phyloP scores from a whole-genome alignment of 1,284 basidiomycete species.

The Wallemia ichthyophaga region DNA sequence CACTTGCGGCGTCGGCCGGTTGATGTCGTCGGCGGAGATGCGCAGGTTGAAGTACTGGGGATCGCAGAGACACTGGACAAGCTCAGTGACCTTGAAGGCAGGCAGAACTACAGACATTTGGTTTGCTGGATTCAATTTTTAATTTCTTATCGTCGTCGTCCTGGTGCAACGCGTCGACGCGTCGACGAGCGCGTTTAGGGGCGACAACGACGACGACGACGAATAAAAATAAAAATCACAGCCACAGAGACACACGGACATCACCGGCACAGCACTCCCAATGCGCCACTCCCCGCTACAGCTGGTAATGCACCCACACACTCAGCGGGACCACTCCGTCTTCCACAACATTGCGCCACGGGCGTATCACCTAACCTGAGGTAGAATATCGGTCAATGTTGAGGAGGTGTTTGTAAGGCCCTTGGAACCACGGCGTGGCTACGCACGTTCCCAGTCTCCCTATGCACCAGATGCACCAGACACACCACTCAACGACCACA shows the following conservation, averaged over 20 bases:
- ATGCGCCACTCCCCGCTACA: neutral
- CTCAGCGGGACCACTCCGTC: neutral
- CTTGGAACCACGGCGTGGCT: neutral
- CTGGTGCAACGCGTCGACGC: neutral
- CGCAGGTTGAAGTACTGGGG: neutral
- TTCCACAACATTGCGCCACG: neutral
- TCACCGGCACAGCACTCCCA: neutral
- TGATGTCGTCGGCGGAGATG: constrained; percentile 33
- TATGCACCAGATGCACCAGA: neutral
- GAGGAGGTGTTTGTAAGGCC: neutral
- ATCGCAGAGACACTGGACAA: neutral
- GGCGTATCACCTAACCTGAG: neutral
- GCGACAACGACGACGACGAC: neutral
- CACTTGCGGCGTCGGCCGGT: constrained; percentile 34
- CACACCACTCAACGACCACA: neutral
- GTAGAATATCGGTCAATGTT: neutral
- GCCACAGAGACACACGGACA: no score
- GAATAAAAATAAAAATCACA: no score
- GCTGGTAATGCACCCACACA: neutral
- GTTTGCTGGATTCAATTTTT: no score
- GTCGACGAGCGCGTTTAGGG: neutral
- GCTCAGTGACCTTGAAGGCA: neutral
- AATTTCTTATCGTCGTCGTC: neutral
- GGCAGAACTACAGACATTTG: neutral
- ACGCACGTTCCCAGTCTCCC: neutral